Base-by-base conservation (phyloP, 768 basidiomycete genomes). In the Jaapia argillacea region DNA sequence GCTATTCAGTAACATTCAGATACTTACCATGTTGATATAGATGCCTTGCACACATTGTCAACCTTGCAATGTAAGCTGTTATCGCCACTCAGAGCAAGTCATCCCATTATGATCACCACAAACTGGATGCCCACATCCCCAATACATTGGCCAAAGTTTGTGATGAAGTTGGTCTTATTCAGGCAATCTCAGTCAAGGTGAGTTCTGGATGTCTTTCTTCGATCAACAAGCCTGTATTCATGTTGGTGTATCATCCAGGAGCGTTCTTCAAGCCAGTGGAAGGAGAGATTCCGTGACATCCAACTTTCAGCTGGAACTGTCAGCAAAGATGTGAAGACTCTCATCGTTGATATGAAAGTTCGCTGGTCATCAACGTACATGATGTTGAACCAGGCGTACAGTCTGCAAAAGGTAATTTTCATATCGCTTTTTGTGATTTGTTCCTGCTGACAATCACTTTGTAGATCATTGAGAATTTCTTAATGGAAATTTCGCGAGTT, bases 11-110 rank as follows among this genome's bases (percentile, higher is more conserved):
- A n/a, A n/a, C n/a, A n/a, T n/a, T n/a, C n/a, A n/a, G n/a, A n/a
- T n/a, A n/a, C n/a, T n/a, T n/a, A n/a, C n/a, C n/a, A n/a, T n/a
- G n/a, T n/a, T n/a, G 22, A 22, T 25, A 2, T 27, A 61, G 58
- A 13, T 65, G 64, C 43, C 52, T 61, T 22, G 58, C 56, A 0
- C 63, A 65, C 41, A 46, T 63, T 31, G 57, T 65, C 48, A 65
- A 65, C 25, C 53, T 65, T 0, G 58, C 54, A 3, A 59, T 55
- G 1, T 59, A 65, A 37, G 57, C 49, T 0, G 6, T 65, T n/a
- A 47, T 65, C 4, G 43, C 20, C 0, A 45, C 45, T 3, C 46
- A 60, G 28, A 57, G 48, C 33, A 57, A 58, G 22, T 40, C 62
- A 5, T 31, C 46, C 6, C 42, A 57, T 28, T 64, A 52, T 24